Conservation (phyloP, 2,329 filamentous ascomycete genomes). For the Aspergillus latus region DNA sequence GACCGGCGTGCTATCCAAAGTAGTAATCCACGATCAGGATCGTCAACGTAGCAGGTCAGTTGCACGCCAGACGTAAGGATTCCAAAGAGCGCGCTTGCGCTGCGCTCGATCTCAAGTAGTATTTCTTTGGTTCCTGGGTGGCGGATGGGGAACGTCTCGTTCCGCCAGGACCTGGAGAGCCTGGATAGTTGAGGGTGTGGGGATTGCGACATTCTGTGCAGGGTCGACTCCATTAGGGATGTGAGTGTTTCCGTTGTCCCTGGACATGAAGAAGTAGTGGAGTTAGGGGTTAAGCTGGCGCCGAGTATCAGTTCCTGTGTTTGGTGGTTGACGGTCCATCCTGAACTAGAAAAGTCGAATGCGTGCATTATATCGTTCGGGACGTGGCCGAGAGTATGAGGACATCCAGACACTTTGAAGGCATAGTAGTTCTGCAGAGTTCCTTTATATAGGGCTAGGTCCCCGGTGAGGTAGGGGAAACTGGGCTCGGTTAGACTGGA, state of each 20-base stretch:
- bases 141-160: constrained; percentile 46
- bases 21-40: constrained; percentile 4
- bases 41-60: constrained; percentile 37
- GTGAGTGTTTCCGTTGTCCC: no score
- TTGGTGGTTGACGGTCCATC: constrained; percentile 8
- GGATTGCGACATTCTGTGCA: no score
- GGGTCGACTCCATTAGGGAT: no score
- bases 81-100: constrained; percentile 43
- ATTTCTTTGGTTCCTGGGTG: constrained; percentile 33
- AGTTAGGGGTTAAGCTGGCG: no score
- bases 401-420: constrained; percentile 7
- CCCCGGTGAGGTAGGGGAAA: background rate
- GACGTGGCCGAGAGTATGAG: constrained; percentile 4
- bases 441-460: background rate
- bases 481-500: background rate
- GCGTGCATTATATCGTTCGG: background rate
- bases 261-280: no score
- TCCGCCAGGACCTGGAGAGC: constrained; percentile 30
- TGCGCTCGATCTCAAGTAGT: constrained; percentile 45
- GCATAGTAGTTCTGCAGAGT: background rate
- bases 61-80: constrained; percentile 48
- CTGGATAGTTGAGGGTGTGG: no score
- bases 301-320: background rate
- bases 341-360: background rate
- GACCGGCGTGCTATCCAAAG: constrained; percentile 32